Evolutionary conservation across 805 yeast species (phyloP).

Genomic region (Kluyveromyces nonfermentans): DNA sequence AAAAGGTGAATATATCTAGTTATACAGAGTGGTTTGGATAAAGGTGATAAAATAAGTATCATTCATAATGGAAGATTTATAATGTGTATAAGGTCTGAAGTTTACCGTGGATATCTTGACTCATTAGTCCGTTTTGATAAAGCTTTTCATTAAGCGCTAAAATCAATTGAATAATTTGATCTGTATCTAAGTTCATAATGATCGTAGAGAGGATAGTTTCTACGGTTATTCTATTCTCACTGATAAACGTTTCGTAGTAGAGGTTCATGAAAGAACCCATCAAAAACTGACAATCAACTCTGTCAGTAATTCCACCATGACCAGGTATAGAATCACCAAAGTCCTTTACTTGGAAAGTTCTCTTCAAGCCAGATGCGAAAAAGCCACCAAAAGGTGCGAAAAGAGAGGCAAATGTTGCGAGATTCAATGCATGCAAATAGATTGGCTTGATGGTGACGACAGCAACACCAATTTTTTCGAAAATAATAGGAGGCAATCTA

Average conservation of each 20-base stretch:
- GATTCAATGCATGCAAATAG: constrained; percentile 74
- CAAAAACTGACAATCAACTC: constrained; percentile 94
- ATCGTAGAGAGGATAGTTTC: constrained; percentile 70
- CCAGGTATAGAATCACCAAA: constrained; percentile 99
- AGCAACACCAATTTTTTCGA: constrained; percentile 38
- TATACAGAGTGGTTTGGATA: neutral
- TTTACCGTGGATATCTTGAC: constrained; percentile 27
- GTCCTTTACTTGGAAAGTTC: constrained; percentile 93
- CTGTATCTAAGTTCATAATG: constrained; percentile 55
- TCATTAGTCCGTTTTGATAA: constrained; percentile 33
- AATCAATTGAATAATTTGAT: constrained; percentile 56
- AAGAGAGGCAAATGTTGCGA: constrained; percentile 91
- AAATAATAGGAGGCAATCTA: constrained; percentile 62
- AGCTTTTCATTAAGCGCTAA: constrained; percentile 37
- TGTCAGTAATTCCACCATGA: constrained; percentile 95
- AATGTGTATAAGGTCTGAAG: constrained; percentile 25
- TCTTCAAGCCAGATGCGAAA: constrained; percentile 93
- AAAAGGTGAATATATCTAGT: neutral
- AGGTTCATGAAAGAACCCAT: constrained; percentile 95
- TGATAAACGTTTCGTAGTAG: constrained; percentile 86
- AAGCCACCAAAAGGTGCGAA: constrained; percentile 99
- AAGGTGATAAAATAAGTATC: neutral
- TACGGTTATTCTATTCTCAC: constrained; percentile 59
- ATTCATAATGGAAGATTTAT: neutral
- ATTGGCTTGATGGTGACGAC: constrained; percentile 69